Evolutionary conservation across 2,329 filamentous ascomycete genomes (phyloP), one percentile per base, ranked within the genome.

Genomic region (Fusarium sp.): DNA sequence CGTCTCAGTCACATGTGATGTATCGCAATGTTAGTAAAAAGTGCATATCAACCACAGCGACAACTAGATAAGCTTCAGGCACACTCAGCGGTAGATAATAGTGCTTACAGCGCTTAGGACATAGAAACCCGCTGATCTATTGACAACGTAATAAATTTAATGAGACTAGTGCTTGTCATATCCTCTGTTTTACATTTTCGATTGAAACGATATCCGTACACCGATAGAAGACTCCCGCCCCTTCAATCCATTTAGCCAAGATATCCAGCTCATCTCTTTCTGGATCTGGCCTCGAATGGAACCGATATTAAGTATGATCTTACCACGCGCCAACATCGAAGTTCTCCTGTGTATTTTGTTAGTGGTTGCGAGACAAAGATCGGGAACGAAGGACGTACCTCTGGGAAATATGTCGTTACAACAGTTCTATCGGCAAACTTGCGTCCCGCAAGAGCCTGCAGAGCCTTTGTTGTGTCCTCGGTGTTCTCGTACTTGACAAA

Each of bases 351-450:
- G 40, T 45, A 18, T n/a, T 37, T 71, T 60, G 75, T 85, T 76
- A 83, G 79, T 67, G 49, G 30, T 34, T 27, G 7, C 51, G 16
- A 52, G 44, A 37, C 8, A 40, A 25, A 24, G 14, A 1, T 16
- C 30, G 10, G 44, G 27, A 12, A 20, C 47, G 2, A 32, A 45
- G 37, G 44, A 58, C 84, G 80, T 83, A 93, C 92, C 88, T 98
- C 97, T 24, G 94, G 92, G 80, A 98, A 99, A 82, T 96, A 98
- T 6, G 96, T 98, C 4, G 93, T 94, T 14, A 99, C 94, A 29
- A 99, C 97, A 6, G 96, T 99, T 74, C 97, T 89, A 82, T 98
- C 94, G 1, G 94, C 93, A 79, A 99, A 99, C 79, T 98, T 98
- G 71, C 97, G 88, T 48, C 96, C 96, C 30, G 97, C 96, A 74